These are phyloP conservation scores for Coccinonectria pachysandricola DNA, from an alignment of 2,329 filamentous ascomycete genomes.

Conservation along the genomic window DNA sequence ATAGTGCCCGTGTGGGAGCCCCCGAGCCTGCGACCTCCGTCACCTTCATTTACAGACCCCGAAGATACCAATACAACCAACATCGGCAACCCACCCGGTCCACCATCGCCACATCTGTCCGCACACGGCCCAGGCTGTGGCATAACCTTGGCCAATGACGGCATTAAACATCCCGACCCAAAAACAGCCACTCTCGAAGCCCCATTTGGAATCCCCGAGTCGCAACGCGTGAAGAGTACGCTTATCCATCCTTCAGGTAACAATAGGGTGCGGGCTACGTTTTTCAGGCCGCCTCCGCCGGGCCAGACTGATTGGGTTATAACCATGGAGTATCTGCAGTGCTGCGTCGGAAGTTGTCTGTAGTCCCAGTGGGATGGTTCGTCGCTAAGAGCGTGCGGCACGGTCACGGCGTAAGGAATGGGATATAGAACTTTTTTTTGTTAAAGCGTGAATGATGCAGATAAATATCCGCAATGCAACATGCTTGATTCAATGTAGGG, in stretches of 20 bases:
- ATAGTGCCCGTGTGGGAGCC: slow-evolving; percentile 4
- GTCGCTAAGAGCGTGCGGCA: too few species aligned
- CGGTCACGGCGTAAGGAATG: too few species aligned
- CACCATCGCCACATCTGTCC: slow-evolving; percentile 3
- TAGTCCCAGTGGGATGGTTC: too few species aligned
- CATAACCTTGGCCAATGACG: too few species aligned
- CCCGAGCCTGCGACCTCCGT: slow-evolving; percentile 5
- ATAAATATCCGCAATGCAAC: too few species aligned
- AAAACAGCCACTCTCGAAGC: slow-evolving; percentile 9
- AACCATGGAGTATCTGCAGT: slow-evolving; percentile 17
- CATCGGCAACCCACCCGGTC: neutral
- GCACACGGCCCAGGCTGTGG: too few species aligned
- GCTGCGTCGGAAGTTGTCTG: too few species aligned
- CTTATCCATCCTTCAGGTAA: slow-evolving; percentile 21
- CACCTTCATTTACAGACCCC: slow-evolving; percentile 9
- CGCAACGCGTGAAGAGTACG: slow-evolving; percentile 20
- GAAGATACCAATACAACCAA: slow-evolving; percentile 1
- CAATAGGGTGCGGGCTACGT: too few species aligned
- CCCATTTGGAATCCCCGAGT: slow-evolving; percentile 20
- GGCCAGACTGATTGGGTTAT: slow-evolving; percentile 20
- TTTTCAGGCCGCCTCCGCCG: slow-evolving; percentile 15
- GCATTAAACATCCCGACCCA: slow-evolving; percentile 9
- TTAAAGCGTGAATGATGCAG: too few species aligned
- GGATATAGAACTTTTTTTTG: too few species aligned
- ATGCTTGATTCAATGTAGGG: too few species aligned